Evolutionary conservation across 2,329 filamentous ascomycete species (phyloP).

Genomic region (Aspergillus sp.): DNA sequence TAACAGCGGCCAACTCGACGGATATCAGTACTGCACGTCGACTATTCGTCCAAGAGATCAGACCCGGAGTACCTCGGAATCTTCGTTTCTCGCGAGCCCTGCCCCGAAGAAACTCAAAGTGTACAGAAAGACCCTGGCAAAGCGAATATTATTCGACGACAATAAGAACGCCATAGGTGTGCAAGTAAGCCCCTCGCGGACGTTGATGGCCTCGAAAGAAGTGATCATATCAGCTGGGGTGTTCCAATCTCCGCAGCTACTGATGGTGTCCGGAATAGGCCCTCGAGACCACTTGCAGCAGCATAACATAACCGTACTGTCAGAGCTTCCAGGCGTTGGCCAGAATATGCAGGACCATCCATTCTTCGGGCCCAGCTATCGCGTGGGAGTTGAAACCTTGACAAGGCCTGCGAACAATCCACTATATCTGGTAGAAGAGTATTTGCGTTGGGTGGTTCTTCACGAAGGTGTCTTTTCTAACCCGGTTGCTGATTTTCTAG

Average conservation of each 20-base stretch:
- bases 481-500: constrained; percentile 26
- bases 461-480: constrained; percentile 21
- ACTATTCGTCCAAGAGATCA: constrained; percentile 27
- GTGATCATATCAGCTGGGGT: constrained; percentile 52
- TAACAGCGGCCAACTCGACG: constrained; percentile 44
- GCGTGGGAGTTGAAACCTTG: constrained; percentile 27
- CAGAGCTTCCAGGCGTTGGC: constrained; percentile 34
- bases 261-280: constrained; percentile 54
- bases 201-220: constrained; percentile 38
- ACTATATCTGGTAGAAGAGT: constrained; percentile 12
- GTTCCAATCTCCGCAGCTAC: constrained; percentile 46
- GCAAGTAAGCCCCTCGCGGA: constrained; percentile 45
- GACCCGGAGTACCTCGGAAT: constrained; percentile 31
- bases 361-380: constrained; percentile 29
- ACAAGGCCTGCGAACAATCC: constrained; percentile 20
- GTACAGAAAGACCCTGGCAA: constrained; percentile 30
- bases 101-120: constrained; percentile 41
- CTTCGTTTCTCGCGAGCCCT: constrained; percentile 42
- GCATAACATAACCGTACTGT: constrained; percentile 28
- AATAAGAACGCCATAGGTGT: constrained; percentile 47
- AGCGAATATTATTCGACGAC: constrained; percentile 44
- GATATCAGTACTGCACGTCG: constrained; percentile 40
- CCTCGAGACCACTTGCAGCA: constrained; percentile 31
- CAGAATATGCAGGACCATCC: constrained; percentile 40
- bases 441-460: constrained; percentile 2